Conservation (phyloP, 2,329 filamentous ascomycete genomes). For the Aspergillus sojae region DNA sequence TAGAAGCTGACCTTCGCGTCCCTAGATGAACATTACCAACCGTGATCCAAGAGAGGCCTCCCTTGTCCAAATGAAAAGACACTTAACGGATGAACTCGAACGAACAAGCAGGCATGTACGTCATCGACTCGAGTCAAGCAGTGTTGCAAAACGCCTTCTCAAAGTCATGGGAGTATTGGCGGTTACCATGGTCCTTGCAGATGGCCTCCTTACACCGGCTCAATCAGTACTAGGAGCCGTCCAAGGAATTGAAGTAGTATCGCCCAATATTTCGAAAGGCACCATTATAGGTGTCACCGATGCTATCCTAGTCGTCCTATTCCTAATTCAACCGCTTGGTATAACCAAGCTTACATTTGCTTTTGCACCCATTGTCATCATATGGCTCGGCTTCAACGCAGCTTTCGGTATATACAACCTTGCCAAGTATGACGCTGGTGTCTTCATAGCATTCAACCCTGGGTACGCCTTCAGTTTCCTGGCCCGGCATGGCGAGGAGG, state of each 20-base stretch:
- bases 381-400: conserved; percentile 58
- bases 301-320: conserved; percentile 57
- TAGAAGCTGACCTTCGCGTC: not conserved
- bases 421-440: conserved; percentile 48
- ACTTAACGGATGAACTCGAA: conserved; percentile 48
- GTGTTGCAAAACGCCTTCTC: conserved; percentile 48
- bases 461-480: conserved; percentile 54
- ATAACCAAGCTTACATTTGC: conserved; percentile 50
- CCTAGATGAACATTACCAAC: conserved; percentile 55
- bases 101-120: conserved; percentile 47
- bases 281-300: conserved; percentile 56
- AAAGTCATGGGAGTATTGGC: conserved; percentile 58
- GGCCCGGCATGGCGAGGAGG: conserved; percentile 52
- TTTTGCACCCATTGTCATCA: conserved; percentile 59
- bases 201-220: conserved; percentile 59
- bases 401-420: conserved; percentile 58
- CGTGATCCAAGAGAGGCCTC: conserved; percentile 54
- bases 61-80: conserved; percentile 51
- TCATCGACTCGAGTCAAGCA: conserved; percentile 51
- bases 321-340: conserved; percentile 59
- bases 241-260: conserved; percentile 55
- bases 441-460: conserved; percentile 56
- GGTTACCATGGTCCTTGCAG: conserved; percentile 58
- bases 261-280: conserved; percentile 47
- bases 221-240: conserved; percentile 61